phyloP scores from a whole-genome alignment of 2,329 filamentous ascomycete species.

The Fusarium annulatum region DNA sequence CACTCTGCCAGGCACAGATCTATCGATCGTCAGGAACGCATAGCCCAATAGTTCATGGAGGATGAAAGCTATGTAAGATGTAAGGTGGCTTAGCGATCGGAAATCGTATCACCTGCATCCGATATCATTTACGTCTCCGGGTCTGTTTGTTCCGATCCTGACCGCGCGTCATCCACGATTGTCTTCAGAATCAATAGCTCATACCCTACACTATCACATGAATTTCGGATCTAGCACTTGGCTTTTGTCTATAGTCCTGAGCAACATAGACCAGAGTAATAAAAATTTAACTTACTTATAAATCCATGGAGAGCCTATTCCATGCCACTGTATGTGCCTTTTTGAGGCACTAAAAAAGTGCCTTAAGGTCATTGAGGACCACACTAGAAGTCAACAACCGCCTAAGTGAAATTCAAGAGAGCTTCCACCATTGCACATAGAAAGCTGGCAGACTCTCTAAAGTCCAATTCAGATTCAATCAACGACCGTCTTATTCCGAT shows the following conservation, averaged over 20 bases:
- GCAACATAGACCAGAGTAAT: rapidly evolving
- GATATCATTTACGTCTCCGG: neutral
- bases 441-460: neutral
- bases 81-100: neutral
- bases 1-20: rapidly evolving
- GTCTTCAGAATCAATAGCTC: neutral
- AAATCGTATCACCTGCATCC: neutral
- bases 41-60: rapidly evolving
- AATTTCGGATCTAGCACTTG: neutral
- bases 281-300: rapidly evolving
- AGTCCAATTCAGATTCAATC: rapidly evolving
- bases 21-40: neutral
- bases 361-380: neutral
- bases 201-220: neutral
- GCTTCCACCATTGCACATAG: rapidly evolving
- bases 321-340: rapidly evolving
- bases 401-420: rapidly evolving
- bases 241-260: neutral
- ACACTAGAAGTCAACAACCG: rapidly evolving
- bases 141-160: neutral
- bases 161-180: neutral
- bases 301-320: rapidly evolving
- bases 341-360: rapidly evolving
- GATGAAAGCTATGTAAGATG: rapidly evolving
- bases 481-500: neutral